A percentile compares a stretch with the other conserved stretches of the same genome.
phyloP scores from a whole-genome alignment of 805 yeast species.

The Nakazawaea holstii region DNA sequence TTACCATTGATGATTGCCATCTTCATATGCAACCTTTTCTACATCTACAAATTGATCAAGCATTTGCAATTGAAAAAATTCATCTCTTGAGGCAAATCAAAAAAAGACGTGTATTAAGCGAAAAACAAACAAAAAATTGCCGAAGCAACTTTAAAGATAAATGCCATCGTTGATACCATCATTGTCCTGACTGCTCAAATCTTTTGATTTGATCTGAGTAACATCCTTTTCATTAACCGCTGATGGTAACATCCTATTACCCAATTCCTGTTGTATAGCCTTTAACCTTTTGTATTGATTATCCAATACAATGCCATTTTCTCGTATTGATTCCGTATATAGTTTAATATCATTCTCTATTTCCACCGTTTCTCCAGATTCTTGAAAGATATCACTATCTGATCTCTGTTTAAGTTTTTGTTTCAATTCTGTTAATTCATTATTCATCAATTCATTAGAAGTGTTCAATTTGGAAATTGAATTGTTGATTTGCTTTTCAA shows the following conservation, averaged over 20 bases:
- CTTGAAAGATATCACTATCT: conserved; percentile 25
- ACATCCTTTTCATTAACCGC: background rate
- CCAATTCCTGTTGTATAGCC: conserved; percentile 41
- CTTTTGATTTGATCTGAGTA: background rate
- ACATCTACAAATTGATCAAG: background rate
- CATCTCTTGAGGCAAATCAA: background rate
- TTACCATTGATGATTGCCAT: background rate
- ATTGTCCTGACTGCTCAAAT: conserved; percentile 7
- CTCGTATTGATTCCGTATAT: conserved; percentile 49
- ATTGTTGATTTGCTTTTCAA: conserved; percentile 28
- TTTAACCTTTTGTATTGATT: conserved; percentile 44
- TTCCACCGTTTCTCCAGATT: conserved; percentile 28
- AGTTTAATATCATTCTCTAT: conserved; percentile 41
- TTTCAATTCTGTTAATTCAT: conserved; percentile 16
- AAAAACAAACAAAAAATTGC: background rate
- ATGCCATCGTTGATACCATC: conserved; percentile 6
- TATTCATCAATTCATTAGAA: conserved; percentile 14
- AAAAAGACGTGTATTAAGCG: background rate
- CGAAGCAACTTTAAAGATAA: conserved; percentile 1
- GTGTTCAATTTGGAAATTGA: conserved; percentile 43
- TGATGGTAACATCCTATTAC: conserved; percentile 29
- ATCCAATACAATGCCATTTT: conserved; percentile 48
- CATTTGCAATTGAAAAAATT: conserved; percentile 5
- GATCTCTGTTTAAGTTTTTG: conserved; percentile 7
- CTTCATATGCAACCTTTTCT: background rate